A percentile compares a stretch with the other conserved stretches of the same genome.
Evolutionary conservation across 306 rosid genomes (phyloP).

Genomic region (Rosa rugosa): DNA sequence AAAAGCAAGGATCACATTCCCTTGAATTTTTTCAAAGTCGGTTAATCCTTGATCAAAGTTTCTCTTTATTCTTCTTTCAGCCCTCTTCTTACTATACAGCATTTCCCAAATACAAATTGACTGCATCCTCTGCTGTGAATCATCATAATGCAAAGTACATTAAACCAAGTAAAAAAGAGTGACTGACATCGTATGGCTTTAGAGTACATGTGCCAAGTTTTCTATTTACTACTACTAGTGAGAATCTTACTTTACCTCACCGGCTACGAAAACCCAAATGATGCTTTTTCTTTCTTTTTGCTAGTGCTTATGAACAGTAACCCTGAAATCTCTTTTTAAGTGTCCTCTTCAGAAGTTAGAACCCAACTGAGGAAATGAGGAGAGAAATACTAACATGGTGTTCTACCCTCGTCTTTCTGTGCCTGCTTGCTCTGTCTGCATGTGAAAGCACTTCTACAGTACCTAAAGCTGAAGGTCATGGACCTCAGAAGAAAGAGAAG

Average conservation of each 20-base stretch:
- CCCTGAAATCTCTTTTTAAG: not conserved
- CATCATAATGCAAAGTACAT: not conserved
- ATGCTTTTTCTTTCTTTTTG: not conserved
- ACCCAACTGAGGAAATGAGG: slow-evolving; percentile 26
- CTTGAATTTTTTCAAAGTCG: not conserved
- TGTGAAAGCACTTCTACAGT: slow-evolving; percentile 22
- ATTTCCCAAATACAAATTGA: not conserved
- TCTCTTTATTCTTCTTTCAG: not conserved
- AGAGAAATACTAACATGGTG: slow-evolving; percentile 11
- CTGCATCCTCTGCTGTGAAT: not conserved
- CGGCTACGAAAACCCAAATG: not conserved
- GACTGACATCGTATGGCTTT: not conserved
- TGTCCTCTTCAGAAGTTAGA: not conserved
- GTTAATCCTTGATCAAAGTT: not conserved
- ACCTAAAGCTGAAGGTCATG: slow-evolving; percentile 14
- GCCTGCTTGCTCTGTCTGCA: slow-evolving; percentile 31
- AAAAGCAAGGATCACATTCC: not conserved
- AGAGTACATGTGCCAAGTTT: not conserved
- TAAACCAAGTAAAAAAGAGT: not conserved
- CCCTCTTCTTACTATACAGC: not conserved
- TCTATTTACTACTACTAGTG: not conserved
- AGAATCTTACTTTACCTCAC: slow-evolving; percentile 11
- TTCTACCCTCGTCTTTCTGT: slow-evolving; percentile 28
- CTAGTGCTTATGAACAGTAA: slow-evolving; percentile 3
- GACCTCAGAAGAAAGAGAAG: slow-evolving; percentile 20